Percentiles rank a stretch among this genome's conserved stretches.
Conservation (phyloP, 768 basidiomycete genomes). For the Pisolithus tinctorius region DNA sequence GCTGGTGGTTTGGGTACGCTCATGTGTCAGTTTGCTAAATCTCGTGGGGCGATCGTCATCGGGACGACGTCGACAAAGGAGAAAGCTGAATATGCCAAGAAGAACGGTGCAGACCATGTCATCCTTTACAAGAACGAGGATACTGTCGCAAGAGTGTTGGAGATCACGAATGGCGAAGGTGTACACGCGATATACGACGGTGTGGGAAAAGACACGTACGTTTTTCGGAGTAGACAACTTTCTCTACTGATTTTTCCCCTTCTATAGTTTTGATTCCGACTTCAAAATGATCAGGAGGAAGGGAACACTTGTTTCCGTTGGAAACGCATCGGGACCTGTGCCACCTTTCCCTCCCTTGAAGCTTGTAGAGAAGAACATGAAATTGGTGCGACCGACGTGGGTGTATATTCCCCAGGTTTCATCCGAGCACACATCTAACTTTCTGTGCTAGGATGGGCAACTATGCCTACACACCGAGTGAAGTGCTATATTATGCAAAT, state of each 20-base stretch:
- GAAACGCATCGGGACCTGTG: slow-evolving; percentile 87
- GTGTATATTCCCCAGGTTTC: slow-evolving; percentile 10
- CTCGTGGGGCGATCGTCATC: slow-evolving; percentile 81
- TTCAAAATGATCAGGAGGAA: slow-evolving; percentile 80
- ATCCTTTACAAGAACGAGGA: slow-evolving; percentile 75
- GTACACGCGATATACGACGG: slow-evolving; percentile 90
- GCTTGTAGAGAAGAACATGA: slow-evolving; percentile 77
- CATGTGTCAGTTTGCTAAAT: slow-evolving; percentile 61
- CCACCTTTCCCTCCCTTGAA: slow-evolving; percentile 68
- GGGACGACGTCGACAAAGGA: slow-evolving; percentile 83
- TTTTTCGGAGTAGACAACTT: slow-evolving; percentile 1
- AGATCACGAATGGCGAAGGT: slow-evolving; percentile 72
- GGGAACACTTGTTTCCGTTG: slow-evolving; percentile 84
- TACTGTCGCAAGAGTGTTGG: slow-evolving; percentile 64
- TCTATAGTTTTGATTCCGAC: slow-evolving; percentile 62
- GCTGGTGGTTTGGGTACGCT: slow-evolving; percentile 83
- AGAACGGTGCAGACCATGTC: slow-evolving; percentile 81
- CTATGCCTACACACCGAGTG: slow-evolving; percentile 69
- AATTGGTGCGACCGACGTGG: slow-evolving; percentile 69
- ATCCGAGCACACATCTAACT: not conserved
- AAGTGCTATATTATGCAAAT: slow-evolving; percentile 57
- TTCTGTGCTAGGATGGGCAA: slow-evolving; percentile 49
- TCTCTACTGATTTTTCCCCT: slow-evolving; percentile 4
- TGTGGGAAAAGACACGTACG: slow-evolving; percentile 90
- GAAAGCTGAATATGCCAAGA: slow-evolving; percentile 76